Base-by-base conservation (phyloP, 139 green algal species). In the Trebouxia sp. region DNA sequence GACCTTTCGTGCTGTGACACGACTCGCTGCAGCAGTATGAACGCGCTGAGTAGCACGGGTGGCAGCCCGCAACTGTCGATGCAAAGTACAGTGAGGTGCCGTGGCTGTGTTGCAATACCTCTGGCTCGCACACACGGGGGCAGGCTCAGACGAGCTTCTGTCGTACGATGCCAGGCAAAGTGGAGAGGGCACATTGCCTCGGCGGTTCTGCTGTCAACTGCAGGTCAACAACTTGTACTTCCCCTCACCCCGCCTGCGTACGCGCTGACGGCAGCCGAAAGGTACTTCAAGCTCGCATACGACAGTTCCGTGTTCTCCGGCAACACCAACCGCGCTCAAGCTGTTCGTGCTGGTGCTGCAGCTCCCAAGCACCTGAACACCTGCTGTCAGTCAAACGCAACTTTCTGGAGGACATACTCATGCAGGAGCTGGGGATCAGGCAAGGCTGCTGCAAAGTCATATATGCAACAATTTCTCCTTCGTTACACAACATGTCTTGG, bases 361-460 rank as follows among this genome's bases (percentile, higher is more conserved):
- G 62, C 32, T 10, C 35, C 20, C 32, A 24, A 45, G 1, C 62
- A 39, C 5, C n/a, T 72, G 62, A 41, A 26, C 62, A 72, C 32
- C 42, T 35, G 20, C 26, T 72, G 62, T 35, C 62, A 45, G 62
- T 72, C 62, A 72, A 45, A 6, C 62, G 62, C 43, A 35, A 32
- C 12, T 72, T 72, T 12, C 32, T 72, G 32, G 62, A 72, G 10
- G 62, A 72, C 35, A 30, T 72, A 35, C 24, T 72, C 32, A 72
- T 72, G 62, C 32, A 72, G 37, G 62, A 72, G 37, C 20, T 72
- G 32, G 62, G 62, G 14, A 72, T 17, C 32, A 72, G 62, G 62
- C 43, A 45, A 39, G 32, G n/a, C n/a, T 6, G 5, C 62, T 45
- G 9, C 4, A 6, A 7, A 15, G 12, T 37, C 26, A 15, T 37